Base-by-base conservation (phyloP, 441 rosid species). In the Eruca vesicaria region DNA sequence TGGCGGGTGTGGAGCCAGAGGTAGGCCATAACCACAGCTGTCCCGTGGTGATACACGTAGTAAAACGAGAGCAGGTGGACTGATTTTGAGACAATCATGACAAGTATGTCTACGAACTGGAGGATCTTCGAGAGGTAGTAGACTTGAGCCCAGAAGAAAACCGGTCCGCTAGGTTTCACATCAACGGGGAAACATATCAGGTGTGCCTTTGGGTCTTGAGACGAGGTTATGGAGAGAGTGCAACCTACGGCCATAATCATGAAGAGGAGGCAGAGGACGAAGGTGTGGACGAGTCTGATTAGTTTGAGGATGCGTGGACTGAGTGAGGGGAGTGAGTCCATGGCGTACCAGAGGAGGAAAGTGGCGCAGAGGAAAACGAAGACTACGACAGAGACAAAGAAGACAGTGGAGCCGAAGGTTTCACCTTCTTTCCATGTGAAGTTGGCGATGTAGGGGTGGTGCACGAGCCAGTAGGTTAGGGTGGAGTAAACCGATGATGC, bases 1-100 rank as follows among this genome's bases (percentile, higher is more conserved):
- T 89, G 92, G 2, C 83, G 72, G 9, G 84, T 81, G 12, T 73
- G 50, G 0, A 89, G 68, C 83, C 89, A 85, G 4, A 87, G 11
- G 71, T 71, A 89, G 41, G 89, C 86, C 94, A 89, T 89, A 56
- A 86, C 53, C 10, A 86, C 82, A 28, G 83, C 89, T 71, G 84
- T 86, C 2, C 92, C 73, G 79, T 89, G 94, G 66, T 89, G 94
- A 81, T 86, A 89, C 3, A 89, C 90, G 82, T 89, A 90, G 69
- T 86, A 89, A 63, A 89, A 87, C 0, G 89, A 80, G 31, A 87
- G 81, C 58, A 89, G 71, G 23, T 79, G 78, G 76, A 23, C 41
- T 9, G 90, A 82, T 36, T 79, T 83, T 0, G 83, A 69, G 20
- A 87, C 55, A 20, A 87, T 59, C 33, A 89, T 89, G 50, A 87